phyloP scores from a whole-genome alignment of 768 basidiomycete species.

The Dacryopinax spathularia region DNA sequence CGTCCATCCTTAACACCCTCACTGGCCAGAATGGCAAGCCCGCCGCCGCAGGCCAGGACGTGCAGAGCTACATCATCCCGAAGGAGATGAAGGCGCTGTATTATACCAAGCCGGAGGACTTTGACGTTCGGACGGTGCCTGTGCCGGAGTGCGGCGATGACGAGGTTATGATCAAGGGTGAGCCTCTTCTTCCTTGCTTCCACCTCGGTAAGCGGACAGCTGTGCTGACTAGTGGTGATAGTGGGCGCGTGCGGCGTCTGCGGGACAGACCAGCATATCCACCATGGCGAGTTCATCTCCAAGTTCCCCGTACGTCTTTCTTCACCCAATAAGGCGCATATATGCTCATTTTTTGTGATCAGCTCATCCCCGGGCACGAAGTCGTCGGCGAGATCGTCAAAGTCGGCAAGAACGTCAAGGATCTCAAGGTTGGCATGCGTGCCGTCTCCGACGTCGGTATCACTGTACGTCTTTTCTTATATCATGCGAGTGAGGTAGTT shows the following conservation, averaged over 20 bases:
- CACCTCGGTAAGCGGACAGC: background rate
- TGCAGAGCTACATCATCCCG: constrained; percentile 7
- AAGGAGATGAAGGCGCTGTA: constrained; percentile 9
- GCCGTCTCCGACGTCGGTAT: constrained; percentile 70
- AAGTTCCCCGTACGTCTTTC: constrained; percentile 43
- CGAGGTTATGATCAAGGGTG: constrained; percentile 64
- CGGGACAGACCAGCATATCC: constrained; percentile 51
- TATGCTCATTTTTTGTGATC: constrained; percentile 12
- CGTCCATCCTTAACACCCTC: too few species aligned
- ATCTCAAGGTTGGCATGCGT: constrained; percentile 63
- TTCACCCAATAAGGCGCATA: constrained; percentile 11
- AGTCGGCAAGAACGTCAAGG: constrained; percentile 66
- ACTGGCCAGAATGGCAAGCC: too few species aligned
- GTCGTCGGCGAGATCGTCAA: constrained; percentile 58
- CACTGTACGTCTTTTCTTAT: constrained; percentile 43
- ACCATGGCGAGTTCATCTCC: constrained; percentile 58
- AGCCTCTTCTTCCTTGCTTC: constrained; percentile 7
- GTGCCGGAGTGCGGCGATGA: constrained; percentile 51
- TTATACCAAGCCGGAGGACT: constrained; percentile 41
- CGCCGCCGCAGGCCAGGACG: too few species aligned
- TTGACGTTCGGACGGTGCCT: constrained; percentile 52
- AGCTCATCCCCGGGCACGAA: constrained; percentile 65
- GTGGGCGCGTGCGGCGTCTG: constrained; percentile 36
- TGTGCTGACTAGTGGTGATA: constrained; percentile 6
- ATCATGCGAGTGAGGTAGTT: too few species aligned